Base-by-base conservation (phyloP, 495 filamentous ascomycete genomes). In the Darksidea phi region DNA sequence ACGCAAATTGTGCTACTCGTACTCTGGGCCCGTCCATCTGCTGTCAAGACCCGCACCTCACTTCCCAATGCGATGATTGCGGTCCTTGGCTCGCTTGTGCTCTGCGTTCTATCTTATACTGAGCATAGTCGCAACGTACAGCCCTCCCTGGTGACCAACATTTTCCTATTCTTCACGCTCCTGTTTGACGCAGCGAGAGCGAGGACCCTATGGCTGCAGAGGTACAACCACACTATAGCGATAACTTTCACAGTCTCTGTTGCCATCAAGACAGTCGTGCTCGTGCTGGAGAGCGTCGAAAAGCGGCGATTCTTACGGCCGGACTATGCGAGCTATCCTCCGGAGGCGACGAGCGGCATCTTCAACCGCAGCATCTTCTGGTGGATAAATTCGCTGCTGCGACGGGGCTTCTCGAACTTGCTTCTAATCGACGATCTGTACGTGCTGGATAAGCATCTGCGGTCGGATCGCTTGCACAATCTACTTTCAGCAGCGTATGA, bases 201-300 rank as follows among this genome's bases (percentile, higher is more conserved):
- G 8, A 71, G 86, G 43, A 88, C 86, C 0, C 66, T 86, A 18
- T 88, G 80, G 80, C 72, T 87, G 5, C 72, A 75, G n/a, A 72
- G 73, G 0, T 45, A 54, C 41, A 67, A 42, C 18, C 6, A 50
- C 2, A 8, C 51, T 72, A 74, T 71, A 53, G 63, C 56, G 17
- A 70, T 32, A 48, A 11, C 86, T 0, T 82, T 79, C 28, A 81
- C 76, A 0, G 66, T 75, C 8, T 66, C 72, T 17, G 13, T 55
- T 17, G 34, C 52, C 13, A 13, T 45, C 0, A 58, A 82, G 1
- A 72, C 63, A 0, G 20, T 68, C 1, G 6, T 80, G 2, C 47
- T 84, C 0, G 61, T 84, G 0, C 63, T 84, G 6, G 85, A 88
- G 56, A 72, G 80, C 0, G 60, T 75, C 1, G 76, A 80, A 37